Evolutionary conservation across 805 yeast species (phyloP).

Genomic region (Teunomyces stri): DNA sequence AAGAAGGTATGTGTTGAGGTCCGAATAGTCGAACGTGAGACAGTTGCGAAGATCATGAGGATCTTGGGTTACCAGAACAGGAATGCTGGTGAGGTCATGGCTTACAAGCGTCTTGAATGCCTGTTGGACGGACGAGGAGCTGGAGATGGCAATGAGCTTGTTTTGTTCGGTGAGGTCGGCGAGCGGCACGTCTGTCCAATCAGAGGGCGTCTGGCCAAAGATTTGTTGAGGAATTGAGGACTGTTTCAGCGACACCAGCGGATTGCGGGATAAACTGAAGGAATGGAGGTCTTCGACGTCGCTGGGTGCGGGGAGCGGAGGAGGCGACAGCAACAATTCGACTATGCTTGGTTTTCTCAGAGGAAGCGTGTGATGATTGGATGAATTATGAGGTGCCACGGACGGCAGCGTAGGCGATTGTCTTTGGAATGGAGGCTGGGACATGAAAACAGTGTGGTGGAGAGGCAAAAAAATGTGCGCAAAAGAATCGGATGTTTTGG

Average conservation of each 20-base stretch:
- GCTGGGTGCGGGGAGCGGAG: conserved; percentile 52
- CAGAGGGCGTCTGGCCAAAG: too few relatives aligned
- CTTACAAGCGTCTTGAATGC: conserved; percentile 78
- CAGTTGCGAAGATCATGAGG: conserved; percentile 59
- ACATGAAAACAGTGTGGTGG: conserved; percentile 6
- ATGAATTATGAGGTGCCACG: neutral
- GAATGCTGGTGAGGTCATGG: conserved; percentile 80
- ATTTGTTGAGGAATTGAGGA: conserved; percentile 11
- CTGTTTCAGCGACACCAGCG: conserved; percentile 27
- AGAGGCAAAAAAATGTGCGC: conserved; percentile 1
- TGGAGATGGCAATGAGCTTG: conserved; percentile 68
- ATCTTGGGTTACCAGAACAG: conserved; percentile 54
- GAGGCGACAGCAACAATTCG: conserved; percentile 74
- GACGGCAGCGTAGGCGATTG: conserved; percentile 9
- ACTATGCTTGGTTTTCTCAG: conserved; percentile 65
- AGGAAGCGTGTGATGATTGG: conserved; percentile 10
- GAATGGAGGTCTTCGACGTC: conserved; percentile 38
- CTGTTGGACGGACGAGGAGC: conserved; percentile 71
- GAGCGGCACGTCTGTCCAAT: conserved; percentile 74
- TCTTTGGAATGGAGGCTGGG: conserved; percentile 15
- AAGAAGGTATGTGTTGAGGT: conserved; percentile 80
- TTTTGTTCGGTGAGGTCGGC: conserved; percentile 75
- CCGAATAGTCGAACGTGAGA: conserved; percentile 87
- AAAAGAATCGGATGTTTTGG: neutral
- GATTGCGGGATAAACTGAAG: conserved; percentile 37